These are phyloP conservation scores for Erodium moschatum DNA, from an alignment of 441 rosid genomes.

Conservation along the genomic window DNA sequence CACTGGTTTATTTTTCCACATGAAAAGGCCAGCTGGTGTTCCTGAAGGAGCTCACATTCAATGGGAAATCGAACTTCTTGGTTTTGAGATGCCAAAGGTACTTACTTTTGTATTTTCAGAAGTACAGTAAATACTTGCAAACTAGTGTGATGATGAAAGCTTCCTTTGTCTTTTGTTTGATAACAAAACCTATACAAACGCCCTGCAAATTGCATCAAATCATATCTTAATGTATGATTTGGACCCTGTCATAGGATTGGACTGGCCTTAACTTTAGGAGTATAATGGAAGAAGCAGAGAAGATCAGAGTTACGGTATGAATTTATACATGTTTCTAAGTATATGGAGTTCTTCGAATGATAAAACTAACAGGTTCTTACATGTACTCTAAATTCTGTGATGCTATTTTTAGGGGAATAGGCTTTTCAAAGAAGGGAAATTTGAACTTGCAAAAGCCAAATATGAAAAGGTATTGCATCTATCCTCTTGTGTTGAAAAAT, in stretches of 20 bases:
- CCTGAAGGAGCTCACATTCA: conserved; percentile 83
- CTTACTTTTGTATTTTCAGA: neutral
- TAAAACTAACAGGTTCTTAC: neutral
- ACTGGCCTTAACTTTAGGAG: conserved; percentile 79
- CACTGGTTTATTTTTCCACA: conserved; percentile 16
- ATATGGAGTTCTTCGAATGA: neutral
- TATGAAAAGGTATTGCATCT: conserved; percentile 69
- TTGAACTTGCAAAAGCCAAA: conserved; percentile 84
- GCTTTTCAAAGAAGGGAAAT: conserved; percentile 90
- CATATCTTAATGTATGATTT: conserved; percentile 5
- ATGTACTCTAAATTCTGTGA: conserved; percentile 1
- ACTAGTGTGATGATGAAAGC: neutral
- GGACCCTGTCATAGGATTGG: conserved; percentile 67
- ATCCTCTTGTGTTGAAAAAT: neutral
- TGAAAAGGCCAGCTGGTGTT: conserved; percentile 64
- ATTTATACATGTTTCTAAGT: neutral
- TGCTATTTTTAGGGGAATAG: conserved; percentile 66
- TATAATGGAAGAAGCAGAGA: conserved; percentile 92
- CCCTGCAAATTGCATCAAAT: neutral
- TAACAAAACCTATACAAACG: too few relatives aligned
- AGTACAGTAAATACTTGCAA: conserved; percentile 17
- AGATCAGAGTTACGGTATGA: conserved; percentile 71
- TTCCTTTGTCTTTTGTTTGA: neutral
- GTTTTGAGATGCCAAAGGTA: conserved; percentile 91
- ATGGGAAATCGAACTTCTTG: conserved; percentile 96